Evolutionary conservation across 352 stramenopile genomes (phyloP).

Genomic region (Pythium utonaiense): DNA sequence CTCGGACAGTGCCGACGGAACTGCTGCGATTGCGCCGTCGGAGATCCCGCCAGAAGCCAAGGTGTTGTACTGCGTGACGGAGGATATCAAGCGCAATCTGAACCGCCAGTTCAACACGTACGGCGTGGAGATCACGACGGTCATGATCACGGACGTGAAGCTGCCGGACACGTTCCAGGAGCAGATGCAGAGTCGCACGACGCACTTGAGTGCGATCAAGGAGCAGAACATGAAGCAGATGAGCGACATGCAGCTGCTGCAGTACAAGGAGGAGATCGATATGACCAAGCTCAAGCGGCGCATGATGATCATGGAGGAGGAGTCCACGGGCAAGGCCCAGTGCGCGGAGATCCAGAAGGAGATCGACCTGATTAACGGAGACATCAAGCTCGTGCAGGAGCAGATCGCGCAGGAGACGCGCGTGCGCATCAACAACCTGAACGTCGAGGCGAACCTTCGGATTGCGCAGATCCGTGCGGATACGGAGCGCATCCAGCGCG

Average conservation of each 20-base stretch:
- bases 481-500: conserved; percentile 27
- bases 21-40: not conserved
- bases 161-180: conserved; percentile 56
- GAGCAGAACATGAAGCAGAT: conserved; percentile 82
- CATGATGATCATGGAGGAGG: conserved; percentile 58
- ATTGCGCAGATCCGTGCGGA: conserved; percentile 29
- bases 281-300: conserved; percentile 47
- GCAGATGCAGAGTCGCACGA: conserved; percentile 67
- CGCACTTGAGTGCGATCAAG: conserved; percentile 62
- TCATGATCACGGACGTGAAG: conserved; percentile 65
- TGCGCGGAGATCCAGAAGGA: conserved; percentile 58
- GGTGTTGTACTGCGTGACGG: conserved; percentile 46
- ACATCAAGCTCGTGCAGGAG: conserved; percentile 46
- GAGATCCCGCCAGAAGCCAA: conserved; percentile 14
- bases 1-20: not conserved
- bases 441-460: conserved; percentile 26
- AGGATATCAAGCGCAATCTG: conserved; percentile 62
- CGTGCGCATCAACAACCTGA: conserved; percentile 26
- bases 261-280: conserved; percentile 53
- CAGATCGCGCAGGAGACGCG: conserved; percentile 53
- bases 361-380: conserved; percentile 48
- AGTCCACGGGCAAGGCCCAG: conserved; percentile 49
- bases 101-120: conserved; percentile 71
- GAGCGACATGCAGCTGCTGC: conserved; percentile 69
- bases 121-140: conserved; percentile 60